Percentiles rank a stretch among this genome's conserved stretches.
Evolutionary conservation across 352 stramenopile species (phyloP).

Genomic region (Phytophthora sp.): DNA sequence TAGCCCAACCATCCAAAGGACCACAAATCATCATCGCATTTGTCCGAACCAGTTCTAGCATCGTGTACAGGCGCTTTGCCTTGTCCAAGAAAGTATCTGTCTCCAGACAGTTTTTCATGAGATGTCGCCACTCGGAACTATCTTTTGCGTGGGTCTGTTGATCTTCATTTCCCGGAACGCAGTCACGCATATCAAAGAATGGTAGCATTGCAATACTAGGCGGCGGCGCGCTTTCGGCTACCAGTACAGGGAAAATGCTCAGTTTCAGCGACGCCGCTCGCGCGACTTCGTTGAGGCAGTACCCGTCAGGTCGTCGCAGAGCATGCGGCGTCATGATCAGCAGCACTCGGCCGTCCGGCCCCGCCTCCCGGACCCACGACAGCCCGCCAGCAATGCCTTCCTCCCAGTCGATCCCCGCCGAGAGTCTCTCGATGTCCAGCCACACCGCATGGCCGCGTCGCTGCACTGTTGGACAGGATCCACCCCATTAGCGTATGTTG

Average conservation of each 20-base stretch:
- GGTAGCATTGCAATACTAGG: slow-evolving; percentile 74
- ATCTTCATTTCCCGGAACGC: slow-evolving; percentile 44
- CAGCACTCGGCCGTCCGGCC: slow-evolving; percentile 72
- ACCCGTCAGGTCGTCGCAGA: slow-evolving; percentile 71
- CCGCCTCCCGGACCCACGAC: slow-evolving; percentile 72
- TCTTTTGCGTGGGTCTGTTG: slow-evolving; percentile 34
- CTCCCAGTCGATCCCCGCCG: slow-evolving; percentile 78
- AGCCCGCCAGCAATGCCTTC: slow-evolving; percentile 69
- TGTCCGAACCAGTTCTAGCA: slow-evolving; percentile 63
- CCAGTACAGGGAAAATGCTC: slow-evolving; percentile 75
- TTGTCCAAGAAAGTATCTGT: slow-evolving; percentile 50
- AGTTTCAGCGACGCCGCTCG: slow-evolving; percentile 62
- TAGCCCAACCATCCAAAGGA: slow-evolving; percentile 4
- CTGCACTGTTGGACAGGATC: slow-evolving; percentile 51
- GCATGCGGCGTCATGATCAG: slow-evolving; percentile 84
- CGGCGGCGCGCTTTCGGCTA: slow-evolving; percentile 68
- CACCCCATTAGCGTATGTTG: neutral
- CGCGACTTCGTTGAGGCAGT: slow-evolving; percentile 83
- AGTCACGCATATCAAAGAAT: slow-evolving; percentile 79
- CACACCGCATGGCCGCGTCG: slow-evolving; percentile 66
- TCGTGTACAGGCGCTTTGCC: slow-evolving; percentile 53
- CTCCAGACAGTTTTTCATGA: slow-evolving; percentile 50
- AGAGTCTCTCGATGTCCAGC: slow-evolving; percentile 76
- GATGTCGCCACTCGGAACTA: slow-evolving; percentile 45
- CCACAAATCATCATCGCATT: neutral